These are phyloP conservation scores for Mycena indigotica DNA, from an alignment of 768 basidiomycete species.

Conservation along the genomic window DNA sequence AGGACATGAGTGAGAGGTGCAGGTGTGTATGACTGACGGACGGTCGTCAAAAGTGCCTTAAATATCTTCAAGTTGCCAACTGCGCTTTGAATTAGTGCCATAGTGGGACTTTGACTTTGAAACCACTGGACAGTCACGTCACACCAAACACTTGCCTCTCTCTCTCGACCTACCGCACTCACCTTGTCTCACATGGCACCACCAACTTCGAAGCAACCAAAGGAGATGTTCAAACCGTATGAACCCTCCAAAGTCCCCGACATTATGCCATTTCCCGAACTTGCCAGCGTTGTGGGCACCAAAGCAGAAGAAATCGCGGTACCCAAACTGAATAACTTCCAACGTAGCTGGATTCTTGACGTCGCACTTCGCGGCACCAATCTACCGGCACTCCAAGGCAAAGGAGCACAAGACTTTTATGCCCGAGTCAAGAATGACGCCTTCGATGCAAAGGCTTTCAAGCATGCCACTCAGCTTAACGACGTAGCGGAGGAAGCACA, in stretches of 20 bases:
- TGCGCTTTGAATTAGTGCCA: neutral
- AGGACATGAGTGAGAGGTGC: neutral
- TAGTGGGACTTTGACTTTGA: neutral
- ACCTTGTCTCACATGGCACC: too few relatives aligned
- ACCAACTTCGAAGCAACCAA: neutral
- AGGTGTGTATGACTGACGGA: too few relatives aligned
- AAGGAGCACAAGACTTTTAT: neutral
- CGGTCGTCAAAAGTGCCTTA: too few relatives aligned
- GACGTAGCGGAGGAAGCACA: constrained; percentile 4
- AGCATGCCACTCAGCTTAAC: constrained; percentile 3
- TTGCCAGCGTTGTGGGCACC: neutral
- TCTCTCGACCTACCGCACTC: too few relatives aligned
- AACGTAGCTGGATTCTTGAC: constrained; percentile 10
- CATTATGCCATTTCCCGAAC: constrained; percentile 8
- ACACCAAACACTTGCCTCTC: neutral
- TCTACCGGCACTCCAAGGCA: neutral
- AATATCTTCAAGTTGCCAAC: too few relatives aligned
- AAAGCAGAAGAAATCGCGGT: neutral
- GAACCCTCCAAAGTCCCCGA: neutral
- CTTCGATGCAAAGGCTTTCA: constrained; percentile 6
- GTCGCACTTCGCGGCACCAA: neutral
- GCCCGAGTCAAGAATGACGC: constrained; percentile 7
- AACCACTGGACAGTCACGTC: too few relatives aligned
- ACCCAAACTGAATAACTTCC: constrained; percentile 7
- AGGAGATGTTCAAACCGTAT: constrained; percentile 12